These are phyloP conservation scores for Venturia pyrina DNA, from an alignment of 2,329 filamentous ascomycete genomes.

Conservation along the genomic window DNA sequence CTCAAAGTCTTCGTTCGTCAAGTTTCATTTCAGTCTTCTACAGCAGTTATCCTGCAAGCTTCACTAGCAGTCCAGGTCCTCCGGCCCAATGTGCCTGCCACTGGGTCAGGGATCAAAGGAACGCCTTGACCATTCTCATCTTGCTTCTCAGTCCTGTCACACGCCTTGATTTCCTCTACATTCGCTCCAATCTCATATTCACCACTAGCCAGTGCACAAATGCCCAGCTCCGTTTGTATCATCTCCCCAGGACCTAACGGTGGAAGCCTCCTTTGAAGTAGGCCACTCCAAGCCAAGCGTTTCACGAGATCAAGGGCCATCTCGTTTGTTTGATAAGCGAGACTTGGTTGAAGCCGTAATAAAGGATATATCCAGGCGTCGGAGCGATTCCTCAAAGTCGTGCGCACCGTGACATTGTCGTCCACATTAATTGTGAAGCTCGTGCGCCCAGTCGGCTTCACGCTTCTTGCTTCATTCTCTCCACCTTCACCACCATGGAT, in stretches of 20 bases:
- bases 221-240: slow-evolving; percentile 54
- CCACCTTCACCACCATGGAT: slow-evolving; percentile 4
- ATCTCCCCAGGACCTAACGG: slow-evolving; percentile 48
- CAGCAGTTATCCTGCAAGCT: slow-evolving; percentile 22
- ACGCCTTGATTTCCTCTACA: slow-evolving; percentile 62
- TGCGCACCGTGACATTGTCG: slow-evolving; percentile 57
- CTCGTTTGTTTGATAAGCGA: slow-evolving; percentile 61
- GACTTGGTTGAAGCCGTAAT: slow-evolving; percentile 64
- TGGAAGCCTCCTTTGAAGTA: slow-evolving; percentile 65
- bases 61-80: slow-evolving; percentile 25
- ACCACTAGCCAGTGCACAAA: slow-evolving; percentile 67
- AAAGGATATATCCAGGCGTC: slow-evolving; percentile 57
- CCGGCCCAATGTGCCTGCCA: slow-evolving; percentile 15
- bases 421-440: slow-evolving; percentile 44
- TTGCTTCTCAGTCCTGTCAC: background rate
- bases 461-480: slow-evolving; percentile 3
- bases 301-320: slow-evolving; percentile 72
- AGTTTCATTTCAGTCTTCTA: slow-evolving; percentile 11
- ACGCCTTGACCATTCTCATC: slow-evolving; percentile 15
- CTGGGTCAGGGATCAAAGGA: slow-evolving; percentile 13
- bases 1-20: background rate
- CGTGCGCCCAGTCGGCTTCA: slow-evolving; percentile 33
- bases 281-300: slow-evolving; percentile 76
- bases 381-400: slow-evolving; percentile 68
- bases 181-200: slow-evolving; percentile 73